These are phyloP conservation scores for Sistotremastrum niveocremeum DNA, from an alignment of 768 basidiomycete genomes.

Conservation along the genomic window DNA sequence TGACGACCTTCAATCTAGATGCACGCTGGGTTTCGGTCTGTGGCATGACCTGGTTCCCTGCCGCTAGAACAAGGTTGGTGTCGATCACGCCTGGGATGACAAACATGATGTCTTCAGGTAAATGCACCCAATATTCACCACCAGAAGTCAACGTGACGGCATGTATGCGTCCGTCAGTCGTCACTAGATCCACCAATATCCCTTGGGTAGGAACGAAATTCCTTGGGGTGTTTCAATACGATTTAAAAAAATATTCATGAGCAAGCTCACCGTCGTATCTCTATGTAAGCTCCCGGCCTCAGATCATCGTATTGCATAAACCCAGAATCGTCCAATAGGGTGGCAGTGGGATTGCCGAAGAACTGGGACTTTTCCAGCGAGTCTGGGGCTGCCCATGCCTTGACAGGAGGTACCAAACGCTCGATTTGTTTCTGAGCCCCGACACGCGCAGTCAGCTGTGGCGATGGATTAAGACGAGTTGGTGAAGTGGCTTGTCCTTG, in stretches of 20 bases:
- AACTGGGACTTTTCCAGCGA: slow-evolving; percentile 6
- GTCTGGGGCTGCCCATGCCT: too few relatives aligned
- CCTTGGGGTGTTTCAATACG: slow-evolving; percentile 3
- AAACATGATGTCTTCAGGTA: slow-evolving; percentile 43
- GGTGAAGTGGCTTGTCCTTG: too few relatives aligned
- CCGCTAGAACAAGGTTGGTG: slow-evolving; percentile 30
- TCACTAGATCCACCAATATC: slow-evolving; percentile 3
- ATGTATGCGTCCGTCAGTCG: not conserved
- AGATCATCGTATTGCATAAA: not conserved
- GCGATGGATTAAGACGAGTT: too few relatives aligned
- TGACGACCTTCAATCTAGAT: slow-evolving; percentile 55
- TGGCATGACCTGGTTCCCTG: slow-evolving; percentile 25
- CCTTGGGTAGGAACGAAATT: slow-evolving; percentile 5
- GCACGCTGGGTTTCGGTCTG: slow-evolving; percentile 24
- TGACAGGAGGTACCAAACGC: too few relatives aligned
- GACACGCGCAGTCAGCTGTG: too few relatives aligned
- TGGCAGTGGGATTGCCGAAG: not conserved
- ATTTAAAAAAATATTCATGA: not conserved
- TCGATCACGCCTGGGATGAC: slow-evolving; percentile 43
- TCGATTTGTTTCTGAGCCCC: too few relatives aligned
- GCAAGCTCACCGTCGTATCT: slow-evolving; percentile 7
- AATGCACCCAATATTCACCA: slow-evolving; percentile 41
- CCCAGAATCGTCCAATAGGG: not conserved
- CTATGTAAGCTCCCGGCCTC: slow-evolving; percentile 7
- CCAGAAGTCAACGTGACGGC: slow-evolving; percentile 17